Evolutionary conservation across 805 yeast species (phyloP), one percentile per base, ranked within the genome.

Genomic region (Tetrapisispora taiwanensis): DNA sequence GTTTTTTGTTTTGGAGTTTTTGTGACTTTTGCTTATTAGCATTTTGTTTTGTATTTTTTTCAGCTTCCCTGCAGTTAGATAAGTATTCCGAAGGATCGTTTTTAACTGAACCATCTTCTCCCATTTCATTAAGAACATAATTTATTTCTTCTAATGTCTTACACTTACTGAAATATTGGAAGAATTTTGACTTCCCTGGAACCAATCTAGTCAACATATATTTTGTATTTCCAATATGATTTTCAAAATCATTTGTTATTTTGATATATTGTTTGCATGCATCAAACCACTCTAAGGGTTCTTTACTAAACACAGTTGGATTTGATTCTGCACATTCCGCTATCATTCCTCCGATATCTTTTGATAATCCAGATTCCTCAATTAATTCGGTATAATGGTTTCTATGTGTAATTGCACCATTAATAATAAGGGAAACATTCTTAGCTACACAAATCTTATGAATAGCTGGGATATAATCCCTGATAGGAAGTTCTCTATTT

Each of bases 301-400:
- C 50, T 7, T 59, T 56, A 27, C 62, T 60, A 60, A 92, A 92
- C 32, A 85, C 80, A 1, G 95, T 72, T 7, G 95, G 92, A 58
- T 92, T 89, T 7, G 73, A 58, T 63, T 92, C 97, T 0, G 97
- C 97, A 27, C 79, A 78, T 28, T 86, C 82, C 1, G 97, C 98
- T 55, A 89, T 79, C 98, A 92, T 90, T 7, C 86, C 89, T 4
- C 97, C 95, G n/a, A 82, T 65, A 42, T 75, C 75, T 1, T 72
- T 71, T 5, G 59, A 50, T 13, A 61, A 43, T 0, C 80, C 76
- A 52, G 73, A 75, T n/a, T 63, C 59, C 9, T 63, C 52, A 54
- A 76, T 81, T 35, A 89, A 56, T 22, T 67, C 65, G 7, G 52
- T 48, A 48, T 73, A 76, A 44, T 89, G 92, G 4, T 55, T 48